Base-by-base conservation (phyloP, 495 filamentous ascomycete genomes). In the Neurospora intermedia region DNA sequence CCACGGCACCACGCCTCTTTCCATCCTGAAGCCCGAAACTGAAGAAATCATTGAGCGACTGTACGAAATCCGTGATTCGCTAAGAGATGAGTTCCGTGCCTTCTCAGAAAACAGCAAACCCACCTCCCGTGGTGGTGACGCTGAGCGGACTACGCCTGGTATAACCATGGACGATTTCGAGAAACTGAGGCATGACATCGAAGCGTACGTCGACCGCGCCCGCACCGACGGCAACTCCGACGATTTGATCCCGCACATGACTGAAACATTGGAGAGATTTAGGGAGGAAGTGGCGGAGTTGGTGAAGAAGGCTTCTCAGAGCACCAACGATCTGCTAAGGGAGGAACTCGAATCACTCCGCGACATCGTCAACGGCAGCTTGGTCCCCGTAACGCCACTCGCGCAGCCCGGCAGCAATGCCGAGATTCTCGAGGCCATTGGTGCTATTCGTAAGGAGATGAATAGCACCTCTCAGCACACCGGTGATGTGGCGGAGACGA, bases 111-210 rank as follows among this genome's bases (percentile, higher is more conserved):
- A 93, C 78, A 87, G 91, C 69, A 91, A 93, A 76, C 87, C 94
- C 76, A 93, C 91, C 76, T 88, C 91, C 18, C 85, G 88, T 76
- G 92, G 91, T 62, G 84, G 88, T 59, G 85, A 94, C 77, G 93
- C 91, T 0, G 92, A 93, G 78, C 90, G 96, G 76, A 87, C 96
- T 35, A 18, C 23, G 13, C 84, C 97, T 3, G 92, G 95, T 78
- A 91, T 93, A 2, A 88, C 95, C 72, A 94, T 92, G 78, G 93
- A 96, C 79, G 93, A 93, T 4, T 87, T 97, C 45, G 92, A 94
- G 75, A 88, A 87, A 69, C 87, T 98, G 5, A 89, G 92, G n/a
- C 85, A 85, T 31, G 90, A 95, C 69, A 93, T 97, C 71, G 93
- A 96, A 81, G 83, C 81, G n/a, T 95, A 94, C 73, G 91, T 93